Evolutionary conservation across 176 grass and related monocot species (phyloP).

Genomic region (Carex pumila): DNA sequence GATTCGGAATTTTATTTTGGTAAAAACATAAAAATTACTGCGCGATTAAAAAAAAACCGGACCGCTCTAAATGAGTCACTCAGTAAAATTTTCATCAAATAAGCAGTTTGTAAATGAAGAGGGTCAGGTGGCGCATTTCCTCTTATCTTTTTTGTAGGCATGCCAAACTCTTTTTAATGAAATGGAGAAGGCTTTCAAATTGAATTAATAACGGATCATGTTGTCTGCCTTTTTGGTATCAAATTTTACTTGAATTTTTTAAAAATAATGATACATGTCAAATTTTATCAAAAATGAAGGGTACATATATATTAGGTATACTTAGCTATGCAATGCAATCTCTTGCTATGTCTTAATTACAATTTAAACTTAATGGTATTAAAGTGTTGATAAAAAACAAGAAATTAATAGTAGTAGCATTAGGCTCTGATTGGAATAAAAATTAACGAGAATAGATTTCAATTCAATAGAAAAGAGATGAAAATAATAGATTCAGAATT

Average conservation of each 20-base stretch:
- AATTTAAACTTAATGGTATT: too few species aligned
- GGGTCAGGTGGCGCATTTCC: background rate
- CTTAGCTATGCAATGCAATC: background rate
- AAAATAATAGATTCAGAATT: too few species aligned
- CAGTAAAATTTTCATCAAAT: background rate
- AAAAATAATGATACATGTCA: background rate
- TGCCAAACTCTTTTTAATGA: background rate
- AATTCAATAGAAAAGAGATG: too few species aligned
- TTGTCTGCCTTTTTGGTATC: background rate
- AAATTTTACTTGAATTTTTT: background rate
- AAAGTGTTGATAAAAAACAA: background rate
- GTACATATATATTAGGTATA: background rate
- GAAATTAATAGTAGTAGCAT: background rate
- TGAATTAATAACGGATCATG: background rate
- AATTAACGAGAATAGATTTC: too few species aligned
- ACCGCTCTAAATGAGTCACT: background rate
- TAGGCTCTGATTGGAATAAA: too few species aligned
- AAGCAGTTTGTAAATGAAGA: background rate
- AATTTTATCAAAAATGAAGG: background rate
- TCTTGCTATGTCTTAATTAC: too few species aligned
- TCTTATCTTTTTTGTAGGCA: background rate
- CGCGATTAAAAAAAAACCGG: background rate
- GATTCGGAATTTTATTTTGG: background rate
- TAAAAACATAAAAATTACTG: background rate
- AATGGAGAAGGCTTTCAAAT: background rate